Percentiles rank a stretch among this genome's conserved stretches.
phyloP scores from a whole-genome alignment of 257 asterid species.

The Cinchona pubescens region DNA sequence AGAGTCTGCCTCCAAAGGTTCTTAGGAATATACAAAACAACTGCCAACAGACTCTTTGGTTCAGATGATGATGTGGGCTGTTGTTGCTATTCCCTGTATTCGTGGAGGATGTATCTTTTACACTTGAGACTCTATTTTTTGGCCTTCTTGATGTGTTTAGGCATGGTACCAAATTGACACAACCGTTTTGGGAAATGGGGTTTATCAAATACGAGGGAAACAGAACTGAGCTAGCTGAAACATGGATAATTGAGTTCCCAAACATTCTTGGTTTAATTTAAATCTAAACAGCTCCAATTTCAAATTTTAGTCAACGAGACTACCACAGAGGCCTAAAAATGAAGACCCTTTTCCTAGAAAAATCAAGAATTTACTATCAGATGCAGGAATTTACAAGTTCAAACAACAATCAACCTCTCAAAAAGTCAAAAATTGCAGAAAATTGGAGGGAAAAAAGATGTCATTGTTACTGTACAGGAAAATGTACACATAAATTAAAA shows the following conservation, averaged over 20 bases:
- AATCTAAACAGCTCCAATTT: conserved; percentile 1
- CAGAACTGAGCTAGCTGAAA: conserved; percentile 41
- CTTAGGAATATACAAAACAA: conserved; percentile 60
- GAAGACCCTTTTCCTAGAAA: conserved; percentile 3
- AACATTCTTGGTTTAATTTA: conserved; percentile 35
- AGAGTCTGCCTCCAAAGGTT: conserved; percentile 74
- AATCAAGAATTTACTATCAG: conserved; percentile 9
- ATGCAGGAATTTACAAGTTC: not conserved
- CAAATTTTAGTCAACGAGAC: not conserved
- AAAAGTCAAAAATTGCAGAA: not conserved
- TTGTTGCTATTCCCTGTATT: conserved; percentile 35
- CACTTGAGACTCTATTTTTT: conserved; percentile 28
- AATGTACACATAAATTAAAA: not conserved
- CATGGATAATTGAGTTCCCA: conserved; percentile 42
- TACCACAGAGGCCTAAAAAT: conserved; percentile 8
- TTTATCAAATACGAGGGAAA: conserved; percentile 33
- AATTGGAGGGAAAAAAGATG: not conserved
- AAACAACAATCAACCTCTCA: not conserved
- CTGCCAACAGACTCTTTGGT: conserved; percentile 44
- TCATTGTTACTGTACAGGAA: not conserved
- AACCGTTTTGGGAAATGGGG: conserved; percentile 33
- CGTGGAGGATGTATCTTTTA: conserved; percentile 47
- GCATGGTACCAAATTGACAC: conserved; percentile 42
- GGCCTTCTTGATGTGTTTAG: conserved; percentile 27
- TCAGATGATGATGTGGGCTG: conserved; percentile 43